phyloP scores from a whole-genome alignment of 495 filamentous ascomycete species.

The Aspergillus steynii region DNA sequence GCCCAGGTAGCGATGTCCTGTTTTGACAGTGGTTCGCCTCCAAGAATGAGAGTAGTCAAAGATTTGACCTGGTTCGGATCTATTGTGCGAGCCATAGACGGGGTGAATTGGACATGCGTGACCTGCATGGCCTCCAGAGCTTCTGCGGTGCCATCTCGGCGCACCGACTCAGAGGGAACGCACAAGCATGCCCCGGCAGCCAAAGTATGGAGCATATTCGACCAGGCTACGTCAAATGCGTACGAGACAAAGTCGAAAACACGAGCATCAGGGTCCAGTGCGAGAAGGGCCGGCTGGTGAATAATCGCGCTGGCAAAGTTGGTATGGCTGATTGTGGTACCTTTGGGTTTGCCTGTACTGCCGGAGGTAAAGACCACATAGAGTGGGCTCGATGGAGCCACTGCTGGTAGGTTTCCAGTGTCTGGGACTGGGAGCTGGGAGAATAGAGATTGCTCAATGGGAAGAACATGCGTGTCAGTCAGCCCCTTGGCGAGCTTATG shows the following conservation, averaged over 20 bases:
- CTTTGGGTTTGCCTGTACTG: slow-evolving; percentile 43
- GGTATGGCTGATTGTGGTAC: slow-evolving; percentile 33
- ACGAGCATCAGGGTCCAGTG: slow-evolving; percentile 17
- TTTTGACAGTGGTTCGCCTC: slow-evolving; percentile 41
- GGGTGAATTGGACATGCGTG: slow-evolving; percentile 28
- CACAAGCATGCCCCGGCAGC: slow-evolving; percentile 55
- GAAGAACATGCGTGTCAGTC: too few relatives aligned
- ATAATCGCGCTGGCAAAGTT: slow-evolving; percentile 7
- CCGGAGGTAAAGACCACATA: slow-evolving; percentile 42
- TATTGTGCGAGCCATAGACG: slow-evolving; percentile 21
- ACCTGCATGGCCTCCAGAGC: slow-evolving; percentile 24
- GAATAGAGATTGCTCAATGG: too few relatives aligned
- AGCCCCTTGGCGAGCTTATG: too few relatives aligned
- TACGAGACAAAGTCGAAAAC: slow-evolving; percentile 60
- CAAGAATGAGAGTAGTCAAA: slow-evolving; percentile 31
- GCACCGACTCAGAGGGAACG: slow-evolving; percentile 47
- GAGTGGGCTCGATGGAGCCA: too few relatives aligned
- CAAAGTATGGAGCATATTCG: slow-evolving; percentile 58
- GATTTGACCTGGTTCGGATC: slow-evolving; percentile 29
- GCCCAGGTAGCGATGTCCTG: slow-evolving; percentile 2
- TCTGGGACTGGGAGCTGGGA: too few relatives aligned
- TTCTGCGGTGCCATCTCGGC: slow-evolving; percentile 28
- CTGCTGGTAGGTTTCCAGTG: too few relatives aligned
- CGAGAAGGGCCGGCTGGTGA: slow-evolving; percentile 8
- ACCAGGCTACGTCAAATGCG: slow-evolving; percentile 57